Evolutionary conservation across 2,329 filamentous ascomycete genomes (phyloP).

Genomic region (Aspergillus niger): DNA sequence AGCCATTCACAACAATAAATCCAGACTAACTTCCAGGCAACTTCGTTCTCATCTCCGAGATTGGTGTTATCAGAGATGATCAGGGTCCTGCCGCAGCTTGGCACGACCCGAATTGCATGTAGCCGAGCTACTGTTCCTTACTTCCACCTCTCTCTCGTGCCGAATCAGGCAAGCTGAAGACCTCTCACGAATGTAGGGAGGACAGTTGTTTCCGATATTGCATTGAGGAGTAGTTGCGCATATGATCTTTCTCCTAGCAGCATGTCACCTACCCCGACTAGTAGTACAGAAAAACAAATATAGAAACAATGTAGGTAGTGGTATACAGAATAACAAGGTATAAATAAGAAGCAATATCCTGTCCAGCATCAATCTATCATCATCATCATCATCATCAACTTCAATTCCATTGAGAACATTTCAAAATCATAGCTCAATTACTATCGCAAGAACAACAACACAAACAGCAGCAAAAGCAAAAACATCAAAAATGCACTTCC

Average conservation of each 20-base stretch:
- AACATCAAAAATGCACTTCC: constrained; percentile 24
- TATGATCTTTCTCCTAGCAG: too few species aligned
- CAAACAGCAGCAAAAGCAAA: background rate
- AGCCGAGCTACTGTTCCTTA: too few species aligned
- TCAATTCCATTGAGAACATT: background rate
- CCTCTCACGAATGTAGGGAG: too few species aligned
- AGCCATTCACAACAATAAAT: background rate
- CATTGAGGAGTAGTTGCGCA: too few species aligned
- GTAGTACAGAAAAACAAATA: background rate
- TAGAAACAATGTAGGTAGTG: background rate
- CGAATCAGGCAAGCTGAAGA: too few species aligned
- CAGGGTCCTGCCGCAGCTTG: background rate
- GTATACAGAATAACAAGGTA: background rate
- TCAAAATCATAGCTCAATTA: background rate
- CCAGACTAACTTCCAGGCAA: background rate
- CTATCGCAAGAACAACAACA: background rate
- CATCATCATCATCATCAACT: too few species aligned
- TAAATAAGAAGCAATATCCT: background rate
- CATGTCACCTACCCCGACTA: too few species aligned
- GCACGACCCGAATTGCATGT: background rate
- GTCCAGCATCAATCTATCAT: background rate
- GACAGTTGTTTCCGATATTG: too few species aligned
- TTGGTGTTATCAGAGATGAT: background rate
- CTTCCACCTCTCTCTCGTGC: too few species aligned
- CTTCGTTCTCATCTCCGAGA: background rate